These are phyloP conservation scores for Beauveria bassiana DNA, from an alignment of 2,329 filamentous ascomycete genomes.

Conservation along the genomic window DNA sequence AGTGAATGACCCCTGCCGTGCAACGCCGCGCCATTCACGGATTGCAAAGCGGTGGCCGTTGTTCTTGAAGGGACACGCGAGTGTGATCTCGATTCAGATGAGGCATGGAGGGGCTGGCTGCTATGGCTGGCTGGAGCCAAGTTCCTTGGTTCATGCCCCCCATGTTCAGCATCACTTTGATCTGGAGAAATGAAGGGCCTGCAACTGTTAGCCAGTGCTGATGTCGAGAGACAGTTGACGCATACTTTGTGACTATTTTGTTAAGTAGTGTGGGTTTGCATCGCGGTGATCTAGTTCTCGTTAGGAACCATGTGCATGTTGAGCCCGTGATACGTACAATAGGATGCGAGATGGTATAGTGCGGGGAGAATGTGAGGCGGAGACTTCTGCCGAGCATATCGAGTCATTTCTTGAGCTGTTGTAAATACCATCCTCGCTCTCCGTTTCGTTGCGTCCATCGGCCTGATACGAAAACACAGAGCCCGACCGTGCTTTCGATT, in stretches of 20 bases:
- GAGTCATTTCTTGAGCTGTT: slow-evolving; percentile 8
- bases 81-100: slow-evolving; percentile 39
- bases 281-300: background rate
- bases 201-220: slow-evolving; percentile 2
- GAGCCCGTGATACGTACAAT: background rate
- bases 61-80: slow-evolving; percentile 48
- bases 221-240: background rate
- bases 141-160: slow-evolving; percentile 28
- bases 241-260: slow-evolving; percentile 1
- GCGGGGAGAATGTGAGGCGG: slow-evolving; percentile 1
- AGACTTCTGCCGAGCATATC: slow-evolving; percentile 2
- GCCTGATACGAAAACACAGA: slow-evolving; percentile 1
- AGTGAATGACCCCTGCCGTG: background rate
- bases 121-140: slow-evolving; percentile 40
- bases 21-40: slow-evolving; percentile 16
- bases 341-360: background rate
- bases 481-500: background rate
- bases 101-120: slow-evolving; percentile 43
- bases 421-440: background rate
- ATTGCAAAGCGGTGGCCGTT: slow-evolving; percentile 36
- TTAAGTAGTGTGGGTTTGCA: background rate
- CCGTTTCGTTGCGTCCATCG: slow-evolving; percentile 4
- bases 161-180: slow-evolving; percentile 5
- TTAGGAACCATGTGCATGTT: background rate
- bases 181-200: slow-evolving; percentile 27